Conservation (phyloP, 768 basidiomycete species). For the Rhodocollybia butyracea region DNA sequence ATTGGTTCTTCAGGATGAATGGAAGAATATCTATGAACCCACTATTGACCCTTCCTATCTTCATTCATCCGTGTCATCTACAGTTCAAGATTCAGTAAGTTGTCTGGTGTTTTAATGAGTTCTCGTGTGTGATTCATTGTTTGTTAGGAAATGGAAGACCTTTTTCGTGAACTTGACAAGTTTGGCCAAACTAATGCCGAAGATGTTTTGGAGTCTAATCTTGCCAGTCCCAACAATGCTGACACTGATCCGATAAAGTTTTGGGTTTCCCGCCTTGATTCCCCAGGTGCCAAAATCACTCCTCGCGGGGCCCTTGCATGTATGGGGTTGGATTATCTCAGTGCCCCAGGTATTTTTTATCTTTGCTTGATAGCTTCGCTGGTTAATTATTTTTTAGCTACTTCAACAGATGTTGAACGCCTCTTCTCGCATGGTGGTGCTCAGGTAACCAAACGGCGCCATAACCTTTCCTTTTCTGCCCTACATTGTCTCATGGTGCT, state of each 20-base stretch:
- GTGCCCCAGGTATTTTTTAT: background rate
- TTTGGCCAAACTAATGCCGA: background rate
- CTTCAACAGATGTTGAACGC: constrained; percentile 9
- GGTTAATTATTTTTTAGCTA: constrained; percentile 1
- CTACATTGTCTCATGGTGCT: background rate
- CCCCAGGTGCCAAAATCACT: background rate
- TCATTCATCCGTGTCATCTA: no score
- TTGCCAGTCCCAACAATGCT: background rate
- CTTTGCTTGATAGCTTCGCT: background rate
- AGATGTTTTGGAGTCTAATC: background rate
- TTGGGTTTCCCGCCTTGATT: background rate
- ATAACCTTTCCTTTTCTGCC: background rate
- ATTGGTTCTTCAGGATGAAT: no score
- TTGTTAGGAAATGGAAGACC: background rate
- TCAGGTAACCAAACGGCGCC: constrained; percentile 6
- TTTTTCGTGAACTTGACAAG: background rate
- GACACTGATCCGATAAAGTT: background rate
- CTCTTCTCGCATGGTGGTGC: constrained; percentile 10
- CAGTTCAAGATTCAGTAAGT: no score
- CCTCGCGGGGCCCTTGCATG: background rate
- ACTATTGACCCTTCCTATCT: no score
- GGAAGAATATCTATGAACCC: no score
- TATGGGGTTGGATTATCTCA: constrained; percentile 1
- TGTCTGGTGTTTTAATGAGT: no score
- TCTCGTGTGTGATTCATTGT: no score